Evolutionary conservation across 208 protist genomes (phyloP).

Genomic region (Leishmania amazonensis): DNA sequence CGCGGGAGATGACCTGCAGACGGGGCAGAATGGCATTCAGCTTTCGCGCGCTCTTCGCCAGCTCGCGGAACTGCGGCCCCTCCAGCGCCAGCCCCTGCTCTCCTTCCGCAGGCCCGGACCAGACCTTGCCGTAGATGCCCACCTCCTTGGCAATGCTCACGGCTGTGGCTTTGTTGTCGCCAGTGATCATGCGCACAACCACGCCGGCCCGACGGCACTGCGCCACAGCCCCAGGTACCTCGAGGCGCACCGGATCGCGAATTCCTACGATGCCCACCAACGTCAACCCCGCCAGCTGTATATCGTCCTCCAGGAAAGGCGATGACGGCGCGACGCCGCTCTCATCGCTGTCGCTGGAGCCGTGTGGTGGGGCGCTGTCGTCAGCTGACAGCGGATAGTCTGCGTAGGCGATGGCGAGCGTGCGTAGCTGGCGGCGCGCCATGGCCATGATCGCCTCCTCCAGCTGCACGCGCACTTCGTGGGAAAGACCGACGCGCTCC

Average conservation of each 20-base stretch:
- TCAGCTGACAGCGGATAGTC: conserved; percentile 26
- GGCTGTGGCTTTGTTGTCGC: conserved; percentile 93
- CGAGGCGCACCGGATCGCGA: conserved; percentile 92
- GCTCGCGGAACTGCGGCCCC: conserved; percentile 85
- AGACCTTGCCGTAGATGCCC: conserved; percentile 33
- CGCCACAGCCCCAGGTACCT: conserved; percentile 90
- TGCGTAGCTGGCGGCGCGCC: conserved; percentile 60
- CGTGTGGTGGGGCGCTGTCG: neutral
- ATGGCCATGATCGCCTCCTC: conserved; percentile 54
- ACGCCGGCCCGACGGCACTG: conserved; percentile 93
- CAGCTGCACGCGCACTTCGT: conserved; percentile 39
- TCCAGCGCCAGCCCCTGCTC: conserved; percentile 74
- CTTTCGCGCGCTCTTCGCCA: conserved; percentile 66
- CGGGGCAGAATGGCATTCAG: conserved; percentile 49
- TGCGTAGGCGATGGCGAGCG: conserved; percentile 72
- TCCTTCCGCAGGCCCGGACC: conserved; percentile 16
- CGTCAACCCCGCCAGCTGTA: conserved; percentile 30
- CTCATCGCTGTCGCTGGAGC: conserved; percentile 23
- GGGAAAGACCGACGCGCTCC: conserved; percentile 32
- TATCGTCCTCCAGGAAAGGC: conserved; percentile 40
- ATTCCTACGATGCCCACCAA: conserved; percentile 88
- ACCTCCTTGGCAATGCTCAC: conserved; percentile 85
- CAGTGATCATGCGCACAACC: conserved; percentile 97
- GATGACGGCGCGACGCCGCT: conserved; percentile 43
- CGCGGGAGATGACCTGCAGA: conserved; percentile 95